These are phyloP conservation scores for Gamarada debralockiae DNA, from an alignment of 495 filamentous ascomycete genomes.

Conservation along the genomic window DNA sequence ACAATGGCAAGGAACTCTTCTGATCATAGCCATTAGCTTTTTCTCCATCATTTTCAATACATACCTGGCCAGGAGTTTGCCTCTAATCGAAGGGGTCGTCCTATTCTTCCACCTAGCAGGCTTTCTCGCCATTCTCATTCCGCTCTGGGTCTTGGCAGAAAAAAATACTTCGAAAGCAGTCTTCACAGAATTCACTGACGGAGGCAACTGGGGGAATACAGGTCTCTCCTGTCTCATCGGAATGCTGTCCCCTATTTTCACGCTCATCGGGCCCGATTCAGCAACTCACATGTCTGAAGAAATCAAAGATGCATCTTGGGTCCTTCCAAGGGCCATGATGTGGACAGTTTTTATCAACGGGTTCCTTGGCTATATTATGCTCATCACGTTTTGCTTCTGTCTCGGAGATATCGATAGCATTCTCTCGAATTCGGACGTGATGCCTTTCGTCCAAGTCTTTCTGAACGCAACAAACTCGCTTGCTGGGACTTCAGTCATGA, in stretches of 20 bases:
- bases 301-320: conserved; percentile 39
- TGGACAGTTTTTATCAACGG: conserved; percentile 32
- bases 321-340: conserved; percentile 44
- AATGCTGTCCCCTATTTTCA: conserved; percentile 36
- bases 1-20: conserved; percentile 41
- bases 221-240: conserved; percentile 42
- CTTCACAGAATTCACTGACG: conserved; percentile 40
- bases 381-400: conserved; percentile 43
- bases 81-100: conserved; percentile 35
- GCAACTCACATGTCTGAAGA: conserved; percentile 38
- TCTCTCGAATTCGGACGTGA: conserved; percentile 31
- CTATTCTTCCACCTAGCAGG: too few species aligned
- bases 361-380: conserved; percentile 33
- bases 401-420: conserved; percentile 35
- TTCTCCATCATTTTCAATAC: conserved; percentile 35
- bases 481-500: conserved; percentile 39
- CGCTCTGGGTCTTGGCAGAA: conserved; percentile 26
- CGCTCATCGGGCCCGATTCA: conserved; percentile 19
- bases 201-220: conserved; percentile 34
- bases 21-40: conserved; percentile 34
- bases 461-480: conserved; percentile 36
- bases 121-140: conserved; percentile 41
- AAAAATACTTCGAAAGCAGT: conserved; percentile 33
- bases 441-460: conserved; percentile 49
- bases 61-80: conserved; percentile 32